Percentiles rank a stretch among this genome's conserved stretches.
Conservation (phyloP, 495 filamentous ascomycete species). For the Podospora fimiseda region DNA sequence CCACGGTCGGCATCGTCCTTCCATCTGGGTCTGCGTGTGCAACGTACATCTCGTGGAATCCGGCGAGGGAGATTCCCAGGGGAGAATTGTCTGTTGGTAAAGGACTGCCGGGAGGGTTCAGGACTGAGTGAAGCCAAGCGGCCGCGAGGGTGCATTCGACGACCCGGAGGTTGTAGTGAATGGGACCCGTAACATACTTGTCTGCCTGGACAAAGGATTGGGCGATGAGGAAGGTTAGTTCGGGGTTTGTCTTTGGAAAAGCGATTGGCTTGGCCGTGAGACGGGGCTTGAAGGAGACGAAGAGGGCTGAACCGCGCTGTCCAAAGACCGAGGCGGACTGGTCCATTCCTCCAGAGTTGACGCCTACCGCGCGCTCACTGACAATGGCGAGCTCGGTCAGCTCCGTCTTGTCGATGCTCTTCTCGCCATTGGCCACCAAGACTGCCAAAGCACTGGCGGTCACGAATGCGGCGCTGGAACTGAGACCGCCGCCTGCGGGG, state of each 20-base stretch:
- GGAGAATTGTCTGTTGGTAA: constrained; percentile 78
- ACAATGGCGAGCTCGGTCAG: constrained; percentile 87
- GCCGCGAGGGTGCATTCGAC: constrained; percentile 92
- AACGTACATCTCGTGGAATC: constrained; percentile 79
- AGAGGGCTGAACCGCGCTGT: constrained; percentile 73
- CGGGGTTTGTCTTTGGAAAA: constrained; percentile 78
- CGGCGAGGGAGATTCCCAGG: constrained; percentile 73
- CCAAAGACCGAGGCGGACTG: constrained; percentile 97
- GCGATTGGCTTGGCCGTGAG: constrained; percentile 68
- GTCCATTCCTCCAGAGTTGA: constrained; percentile 98
- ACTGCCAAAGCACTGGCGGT: constrained; percentile 85
- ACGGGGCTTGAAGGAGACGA: constrained; percentile 82
- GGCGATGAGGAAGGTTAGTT: constrained; percentile 86
- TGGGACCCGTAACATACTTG: constrained; percentile 87
- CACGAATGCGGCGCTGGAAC: constrained; percentile 90
- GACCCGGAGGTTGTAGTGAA: constrained; percentile 93
- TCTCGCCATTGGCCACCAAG: constrained; percentile 77
- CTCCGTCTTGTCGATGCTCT: constrained; percentile 76
- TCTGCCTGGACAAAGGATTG: constrained; percentile 90
- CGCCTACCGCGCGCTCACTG: constrained; percentile 87
- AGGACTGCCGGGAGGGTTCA: constrained; percentile 51
- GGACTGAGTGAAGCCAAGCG: constrained; percentile 48
- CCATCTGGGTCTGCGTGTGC: constrained; percentile 53
- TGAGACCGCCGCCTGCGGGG: constrained; percentile 83
- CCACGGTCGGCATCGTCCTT: constrained; percentile 15